These are phyloP conservation scores for Fusarium longipes DNA, from an alignment of 2,329 filamentous ascomycete genomes.

Conservation along the genomic window DNA sequence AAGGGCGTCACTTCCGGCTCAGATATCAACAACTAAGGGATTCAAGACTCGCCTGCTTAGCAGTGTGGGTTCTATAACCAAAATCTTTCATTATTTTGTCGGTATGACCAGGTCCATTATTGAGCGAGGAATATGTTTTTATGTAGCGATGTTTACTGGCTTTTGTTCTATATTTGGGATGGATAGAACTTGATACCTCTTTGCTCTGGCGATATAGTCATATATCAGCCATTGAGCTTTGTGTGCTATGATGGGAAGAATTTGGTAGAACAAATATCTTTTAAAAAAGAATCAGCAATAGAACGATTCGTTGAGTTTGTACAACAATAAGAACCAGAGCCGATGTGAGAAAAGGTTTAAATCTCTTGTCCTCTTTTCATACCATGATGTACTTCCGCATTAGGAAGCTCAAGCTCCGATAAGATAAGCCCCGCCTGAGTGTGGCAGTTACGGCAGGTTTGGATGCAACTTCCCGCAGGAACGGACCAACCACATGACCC, in stretches of 20 bases:
- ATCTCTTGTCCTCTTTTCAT: not conserved
- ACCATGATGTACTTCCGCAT: constrained; percentile 10
- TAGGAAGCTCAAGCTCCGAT: constrained; percentile 22
- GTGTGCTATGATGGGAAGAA: not conserved
- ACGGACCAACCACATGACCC: constrained; percentile 39
- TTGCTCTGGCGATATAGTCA: constrained; percentile 31
- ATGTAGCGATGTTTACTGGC: constrained; percentile 21
- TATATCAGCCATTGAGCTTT: constrained; percentile 23
- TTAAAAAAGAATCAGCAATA: not conserved
- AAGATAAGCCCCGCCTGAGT: constrained; percentile 34
- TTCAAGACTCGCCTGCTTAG: not conserved
- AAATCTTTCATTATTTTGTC: not conserved
- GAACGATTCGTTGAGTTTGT: not conserved
- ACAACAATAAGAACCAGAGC: no score
- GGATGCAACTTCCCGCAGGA: constrained; percentile 15
- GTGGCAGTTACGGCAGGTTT: constrained; percentile 23
- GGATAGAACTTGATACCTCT: constrained; percentile 28
- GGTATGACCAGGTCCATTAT: not conserved
- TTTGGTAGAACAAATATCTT: constrained; percentile 9
- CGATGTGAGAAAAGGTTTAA: not conserved
- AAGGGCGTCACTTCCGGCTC: constrained; percentile 24
- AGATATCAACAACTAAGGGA: constrained; percentile 24
- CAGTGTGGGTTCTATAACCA: not conserved
- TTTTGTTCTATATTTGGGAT: constrained; percentile 2
- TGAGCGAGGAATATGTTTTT: constrained; percentile 12